phyloP scores from a whole-genome alignment of 345 rosid genomes.

The Pistacia atlantica region DNA sequence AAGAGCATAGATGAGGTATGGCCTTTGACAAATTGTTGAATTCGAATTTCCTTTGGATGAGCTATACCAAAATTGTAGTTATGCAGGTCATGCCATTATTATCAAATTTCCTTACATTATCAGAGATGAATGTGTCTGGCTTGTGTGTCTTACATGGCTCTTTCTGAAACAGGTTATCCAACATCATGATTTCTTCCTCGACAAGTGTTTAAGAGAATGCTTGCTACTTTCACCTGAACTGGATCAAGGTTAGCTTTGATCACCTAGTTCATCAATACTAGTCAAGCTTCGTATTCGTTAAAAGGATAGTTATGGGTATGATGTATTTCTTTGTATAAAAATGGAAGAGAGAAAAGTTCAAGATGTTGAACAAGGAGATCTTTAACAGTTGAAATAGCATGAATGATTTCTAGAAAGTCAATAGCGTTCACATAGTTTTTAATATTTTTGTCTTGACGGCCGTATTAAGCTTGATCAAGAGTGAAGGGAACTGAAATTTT shows the following conservation, averaged over 20 bases:
- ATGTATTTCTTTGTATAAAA: not conserved
- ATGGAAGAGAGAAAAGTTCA: not conserved
- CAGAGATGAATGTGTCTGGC: not conserved
- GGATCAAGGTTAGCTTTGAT: conserved; percentile 66
- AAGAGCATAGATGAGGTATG: conserved; percentile 90
- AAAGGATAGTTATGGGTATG: not conserved
- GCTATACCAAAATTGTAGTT: not conserved
- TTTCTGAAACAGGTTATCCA: conserved; percentile 71
- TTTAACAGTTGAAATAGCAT: not conserved
- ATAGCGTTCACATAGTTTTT: not conserved
- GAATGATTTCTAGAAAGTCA: not conserved
- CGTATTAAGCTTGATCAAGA: not conserved
- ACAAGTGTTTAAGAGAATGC: conserved; percentile 91
- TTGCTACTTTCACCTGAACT: conserved; percentile 92
- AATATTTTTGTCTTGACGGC: not conserved
- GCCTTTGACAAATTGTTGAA: not conserved
- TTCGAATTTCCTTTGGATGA: not conserved
- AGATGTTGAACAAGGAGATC: not conserved
- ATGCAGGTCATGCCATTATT: not conserved
- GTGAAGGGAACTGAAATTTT: not conserved
- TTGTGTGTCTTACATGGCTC: conserved; percentile 13
- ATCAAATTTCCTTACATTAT: not conserved
- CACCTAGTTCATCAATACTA: not conserved
- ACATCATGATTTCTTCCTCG: conserved; percentile 89
- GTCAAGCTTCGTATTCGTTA: not conserved